phyloP scores from a whole-genome alignment of 2,329 filamentous ascomycete species.

The Colletotrichum sojae region DNA sequence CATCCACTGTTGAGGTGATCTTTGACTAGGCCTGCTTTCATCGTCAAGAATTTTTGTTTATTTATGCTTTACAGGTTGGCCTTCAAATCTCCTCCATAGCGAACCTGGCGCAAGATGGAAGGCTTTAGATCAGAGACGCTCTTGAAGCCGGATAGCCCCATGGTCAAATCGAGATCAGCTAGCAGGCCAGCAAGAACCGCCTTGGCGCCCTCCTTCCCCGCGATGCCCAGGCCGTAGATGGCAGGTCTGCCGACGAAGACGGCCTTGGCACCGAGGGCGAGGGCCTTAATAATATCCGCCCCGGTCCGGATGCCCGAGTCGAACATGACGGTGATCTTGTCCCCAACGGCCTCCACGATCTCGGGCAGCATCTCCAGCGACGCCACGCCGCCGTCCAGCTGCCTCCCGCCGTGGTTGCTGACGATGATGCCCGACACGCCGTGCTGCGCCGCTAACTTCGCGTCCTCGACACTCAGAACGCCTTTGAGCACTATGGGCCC shows the following conservation, averaged over 20 bases:
- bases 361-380: constrained; percentile 70
- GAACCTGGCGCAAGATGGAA: constrained; percentile 50
- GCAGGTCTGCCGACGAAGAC: constrained; percentile 69
- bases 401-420: constrained; percentile 72
- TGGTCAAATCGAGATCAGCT: constrained; percentile 68
- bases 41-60: neutral
- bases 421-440: constrained; percentile 73
- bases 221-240: constrained; percentile 58
- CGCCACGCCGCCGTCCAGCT: constrained; percentile 61
- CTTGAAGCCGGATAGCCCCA: constrained; percentile 68
- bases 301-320: constrained; percentile 73
- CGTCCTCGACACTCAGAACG: constrained; percentile 50
- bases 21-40: neutral
- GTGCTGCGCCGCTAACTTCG: constrained; percentile 62
- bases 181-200: constrained; percentile 65
- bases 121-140: constrained; percentile 54
- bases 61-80: constrained; percentile 47
- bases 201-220: constrained; percentile 68
- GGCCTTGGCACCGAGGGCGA: constrained; percentile 70
- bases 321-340: constrained; percentile 71
- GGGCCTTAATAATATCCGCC: constrained; percentile 71
- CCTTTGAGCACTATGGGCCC: constrained; percentile 67
- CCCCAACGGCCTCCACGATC: constrained; percentile 71
- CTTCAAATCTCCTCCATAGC: constrained; percentile 52
- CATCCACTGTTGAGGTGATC: neutral